Percentiles rank a stretch among this genome's conserved stretches.
Evolutionary conservation across 139 green algal species (phyloP).

Genomic region (Desmodesmus armatus): DNA sequence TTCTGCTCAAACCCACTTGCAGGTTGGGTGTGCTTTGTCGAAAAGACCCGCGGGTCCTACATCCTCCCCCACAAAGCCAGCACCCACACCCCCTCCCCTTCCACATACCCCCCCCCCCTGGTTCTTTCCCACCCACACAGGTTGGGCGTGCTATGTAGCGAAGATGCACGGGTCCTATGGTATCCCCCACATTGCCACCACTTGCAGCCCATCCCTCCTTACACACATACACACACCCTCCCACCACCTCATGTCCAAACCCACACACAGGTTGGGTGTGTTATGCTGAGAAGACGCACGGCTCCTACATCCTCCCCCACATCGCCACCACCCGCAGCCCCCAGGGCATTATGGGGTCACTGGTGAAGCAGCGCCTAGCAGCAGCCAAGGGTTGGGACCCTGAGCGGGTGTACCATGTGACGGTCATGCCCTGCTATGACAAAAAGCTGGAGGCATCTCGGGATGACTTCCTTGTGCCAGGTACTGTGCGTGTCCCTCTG

Average conservation of each 20-base stretch:
- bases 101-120: no score
- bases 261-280: slow-evolving; percentile 97
- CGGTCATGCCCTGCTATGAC: slow-evolving; percentile 98
- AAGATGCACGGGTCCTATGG: slow-evolving; percentile 94
- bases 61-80: no score
- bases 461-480: slow-evolving; percentile 75
- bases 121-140: no score
- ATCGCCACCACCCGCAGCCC: slow-evolving; percentile 90
- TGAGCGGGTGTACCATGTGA: slow-evolving; percentile 85
- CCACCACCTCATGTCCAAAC: neutral
- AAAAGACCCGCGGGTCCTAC: no score
- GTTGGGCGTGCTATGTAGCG: slow-evolving; percentile 99
- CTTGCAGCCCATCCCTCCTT: slow-evolving; percentile 79
- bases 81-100: no score
- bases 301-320: slow-evolving; percentile 84
- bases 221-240: neutral
- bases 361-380: slow-evolving; percentile 87
- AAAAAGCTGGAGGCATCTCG: slow-evolving; percentile 98
- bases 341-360: slow-evolving; percentile 87
- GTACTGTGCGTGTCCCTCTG: no score
- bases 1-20: no score
- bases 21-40: no score
- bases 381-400: slow-evolving; percentile 46
- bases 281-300: slow-evolving; percentile 99
- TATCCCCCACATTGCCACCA: slow-evolving; percentile 88